These are phyloP conservation scores for Dactylorhiza incarnata DNA, from an alignment of 106 monocot species.

Conservation along the genomic window DNA sequence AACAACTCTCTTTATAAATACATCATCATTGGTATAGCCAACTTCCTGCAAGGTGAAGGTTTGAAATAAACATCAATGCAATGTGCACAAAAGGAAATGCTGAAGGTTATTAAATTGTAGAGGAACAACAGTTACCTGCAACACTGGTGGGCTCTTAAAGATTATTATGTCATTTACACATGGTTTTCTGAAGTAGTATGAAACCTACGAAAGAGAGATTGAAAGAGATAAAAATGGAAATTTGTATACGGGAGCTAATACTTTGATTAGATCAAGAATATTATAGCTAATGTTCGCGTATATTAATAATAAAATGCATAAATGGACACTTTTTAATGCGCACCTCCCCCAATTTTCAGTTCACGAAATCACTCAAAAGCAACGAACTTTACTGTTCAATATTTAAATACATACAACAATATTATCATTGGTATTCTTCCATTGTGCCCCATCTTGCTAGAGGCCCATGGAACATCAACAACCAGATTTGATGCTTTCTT, in stretches of 20 bases:
- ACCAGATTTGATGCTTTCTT: too few relatives aligned
- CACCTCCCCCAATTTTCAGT: too few relatives aligned
- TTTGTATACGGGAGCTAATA: neutral
- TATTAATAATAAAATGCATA: neutral
- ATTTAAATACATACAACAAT: too few relatives aligned
- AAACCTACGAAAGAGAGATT: constrained; percentile 46
- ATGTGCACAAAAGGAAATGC: neutral
- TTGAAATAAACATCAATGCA: neutral
- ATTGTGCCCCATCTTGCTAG: too few relatives aligned
- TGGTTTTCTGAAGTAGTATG: constrained; percentile 96
- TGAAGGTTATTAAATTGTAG: neutral
- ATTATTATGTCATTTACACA: constrained; percentile 96
- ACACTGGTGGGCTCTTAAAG: constrained; percentile 94
- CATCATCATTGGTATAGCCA: constrained; percentile 92
- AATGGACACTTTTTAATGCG: neutral
- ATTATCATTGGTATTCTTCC: too few relatives aligned
- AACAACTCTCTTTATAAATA: constrained; percentile 94
- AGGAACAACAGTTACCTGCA: constrained; percentile 47
- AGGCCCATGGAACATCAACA: too few relatives aligned
- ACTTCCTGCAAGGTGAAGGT: constrained; percentile 47
- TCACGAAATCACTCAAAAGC: too few relatives aligned
- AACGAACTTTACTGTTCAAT: too few relatives aligned
- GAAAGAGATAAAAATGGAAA: neutral
- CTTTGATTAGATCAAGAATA: neutral
- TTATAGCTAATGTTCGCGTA: neutral